Conservation (phyloP, 768 basidiomycete genomes). For the Kwoniella sp. region DNA sequence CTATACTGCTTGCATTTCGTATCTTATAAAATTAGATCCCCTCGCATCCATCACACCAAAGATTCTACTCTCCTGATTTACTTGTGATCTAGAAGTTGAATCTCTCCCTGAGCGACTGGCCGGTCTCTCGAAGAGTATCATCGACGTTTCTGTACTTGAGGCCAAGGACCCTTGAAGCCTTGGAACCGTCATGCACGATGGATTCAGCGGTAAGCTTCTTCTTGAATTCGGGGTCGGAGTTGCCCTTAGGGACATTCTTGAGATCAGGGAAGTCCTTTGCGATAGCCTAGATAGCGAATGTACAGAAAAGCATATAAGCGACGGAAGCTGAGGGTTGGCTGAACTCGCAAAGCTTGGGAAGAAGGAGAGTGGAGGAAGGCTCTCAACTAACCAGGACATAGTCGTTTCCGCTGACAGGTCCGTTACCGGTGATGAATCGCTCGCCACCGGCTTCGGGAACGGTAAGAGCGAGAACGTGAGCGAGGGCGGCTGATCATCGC, state of each 20-base stretch:
- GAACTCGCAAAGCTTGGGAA: neutral
- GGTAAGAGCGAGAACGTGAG: slow-evolving; percentile 63
- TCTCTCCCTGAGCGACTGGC: slow-evolving; percentile 33
- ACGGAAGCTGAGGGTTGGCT: too few species aligned
- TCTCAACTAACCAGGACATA: slow-evolving; percentile 39
- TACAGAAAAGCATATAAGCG: too few species aligned
- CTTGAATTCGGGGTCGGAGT: slow-evolving; percentile 31
- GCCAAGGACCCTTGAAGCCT: slow-evolving; percentile 41
- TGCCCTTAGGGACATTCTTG: slow-evolving; percentile 39
- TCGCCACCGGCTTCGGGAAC: slow-evolving; percentile 63
- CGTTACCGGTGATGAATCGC: slow-evolving; percentile 62
- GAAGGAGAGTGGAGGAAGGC: too few species aligned
- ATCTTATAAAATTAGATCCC: too few species aligned
- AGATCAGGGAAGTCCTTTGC: slow-evolving; percentile 40
- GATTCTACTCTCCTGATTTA: too few species aligned
- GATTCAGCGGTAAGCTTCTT: slow-evolving; percentile 26
- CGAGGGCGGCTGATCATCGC: slow-evolving; percentile 63
- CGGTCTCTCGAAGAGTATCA: slow-evolving; percentile 38
- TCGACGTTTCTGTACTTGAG: slow-evolving; percentile 38
- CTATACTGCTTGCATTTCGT: too few species aligned
- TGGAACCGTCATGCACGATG: slow-evolving; percentile 38
- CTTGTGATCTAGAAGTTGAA: slow-evolving; percentile 37
- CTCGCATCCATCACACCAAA: too few species aligned
- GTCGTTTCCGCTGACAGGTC: slow-evolving; percentile 51
- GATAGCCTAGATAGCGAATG: too few species aligned